Evolutionary conservation across 345 rosid species (phyloP), one percentile per base, ranked within the genome.

Genomic region (Viola odorata): DNA sequence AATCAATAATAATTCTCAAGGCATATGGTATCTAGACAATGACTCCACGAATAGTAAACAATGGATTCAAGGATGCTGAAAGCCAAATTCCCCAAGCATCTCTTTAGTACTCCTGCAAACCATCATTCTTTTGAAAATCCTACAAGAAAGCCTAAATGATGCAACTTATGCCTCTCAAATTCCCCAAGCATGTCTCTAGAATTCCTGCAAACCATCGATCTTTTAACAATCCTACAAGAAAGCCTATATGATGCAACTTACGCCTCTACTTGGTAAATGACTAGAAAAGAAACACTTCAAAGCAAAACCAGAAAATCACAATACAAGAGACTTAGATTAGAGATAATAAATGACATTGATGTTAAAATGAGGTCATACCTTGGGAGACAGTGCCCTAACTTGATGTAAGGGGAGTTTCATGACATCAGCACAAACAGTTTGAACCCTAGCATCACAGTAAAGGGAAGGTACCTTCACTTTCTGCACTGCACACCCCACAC

Each of bases 391-490:
- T 12, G 78, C 86, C 66, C 79, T 69, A 40, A 92, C 65, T 78
- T 82, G 78, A 37, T 82, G 69, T 64, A 67, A 83, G 11, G 77
- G 76, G 9, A 89, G 79, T 67, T 74, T 87, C 77, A 86, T 72
- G 50, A 87, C 96, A 75, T 92, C 85, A 0, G 98, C 94, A 58
- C 73, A 76, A 73, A 87, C 73, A 55, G 95, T 89, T 65, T 70
- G 92, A 69, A 89, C 97, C 69, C 97, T 84, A 0, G 81, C 53
- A 73, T 92, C 99, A 65, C 97, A 94, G 50, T 81, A 72, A 67
- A 45, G 71, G 52, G 90, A 74, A 80, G 99, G 99, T 80, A 94
- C 89, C 75, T 81, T 90, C 68, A 90, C 97, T 77, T 83, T 90
- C 99, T 90, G 99, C 69, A 79, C 91, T 84, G 88, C 79, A 81